Evolutionary conservation across 2,329 filamentous ascomycete genomes (phyloP), one percentile per base, ranked within the genome.

Genomic region (Harringtonia lauricola): DNA sequence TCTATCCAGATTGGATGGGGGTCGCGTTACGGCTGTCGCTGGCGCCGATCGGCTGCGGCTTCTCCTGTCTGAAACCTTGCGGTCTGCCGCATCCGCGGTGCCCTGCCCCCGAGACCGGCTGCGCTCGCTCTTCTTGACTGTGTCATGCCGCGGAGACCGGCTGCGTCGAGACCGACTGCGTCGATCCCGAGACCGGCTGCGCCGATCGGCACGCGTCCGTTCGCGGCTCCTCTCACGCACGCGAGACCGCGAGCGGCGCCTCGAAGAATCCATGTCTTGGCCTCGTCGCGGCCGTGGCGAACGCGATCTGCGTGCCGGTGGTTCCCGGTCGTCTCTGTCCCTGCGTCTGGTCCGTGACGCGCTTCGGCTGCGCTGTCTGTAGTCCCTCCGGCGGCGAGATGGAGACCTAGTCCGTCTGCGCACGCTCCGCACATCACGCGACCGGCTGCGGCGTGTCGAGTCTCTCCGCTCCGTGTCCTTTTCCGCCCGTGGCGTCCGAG

Each of bases 11-110:
- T 57, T 59, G 1, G 64, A 60, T 2, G 64, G 59, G 2, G 65
- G 63, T 26, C 63, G 59, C 5, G 58, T 54, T 9, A 56, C 42
- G 1, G 46, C 39, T 2, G 48, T 43, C 7, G 43, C 39, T n/a
- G 36, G 8, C 14, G 43, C 59, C 4, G 66, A 66, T 24, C 66
- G 66, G 21, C 71, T 71, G 18, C 66, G 64, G 49, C 67, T 71
- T 43, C 57, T 62, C 10, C 63, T 62, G 28, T 65, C 62, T 8
- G 36, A 18, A n/a, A 6, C 28, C 51, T 50, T 12, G 52, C 53
- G 19, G 55, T 54, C 30, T 54, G 49, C 62, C 41, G 59, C 10
- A 26, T 26, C 24, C 6, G 24, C 10, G 24, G 6, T 26, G 24
- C 24, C 24, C 10, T 26, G 24, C 10, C 7, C 24, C 10, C 7